phyloP scores from a whole-genome alignment of 106 monocot species.

The Platanthera zijinensis region DNA sequence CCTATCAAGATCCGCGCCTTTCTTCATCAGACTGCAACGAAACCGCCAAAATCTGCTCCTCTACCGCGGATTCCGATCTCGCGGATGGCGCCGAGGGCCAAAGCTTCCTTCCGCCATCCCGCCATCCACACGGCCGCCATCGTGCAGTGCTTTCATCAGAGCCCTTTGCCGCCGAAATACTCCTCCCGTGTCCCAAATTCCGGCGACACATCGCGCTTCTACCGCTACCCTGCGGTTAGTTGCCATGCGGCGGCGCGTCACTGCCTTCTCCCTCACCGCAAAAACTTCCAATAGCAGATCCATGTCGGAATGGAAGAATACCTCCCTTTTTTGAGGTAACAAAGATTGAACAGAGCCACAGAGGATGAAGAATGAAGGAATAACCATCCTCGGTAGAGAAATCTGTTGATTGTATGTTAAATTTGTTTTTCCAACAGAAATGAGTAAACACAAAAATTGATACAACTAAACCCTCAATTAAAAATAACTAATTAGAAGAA shows the following conservation, averaged over 20 bases:
- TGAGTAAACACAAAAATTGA: not conserved
- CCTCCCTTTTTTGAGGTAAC: not conserved
- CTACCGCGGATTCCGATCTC: not conserved
- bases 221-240: not conserved
- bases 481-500: no score
- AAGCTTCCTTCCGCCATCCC: not conserved
- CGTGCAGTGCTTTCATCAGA: not conserved
- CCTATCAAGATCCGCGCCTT: slow-evolving; percentile 70
- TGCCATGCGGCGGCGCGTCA: not conserved
- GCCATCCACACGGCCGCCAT: not conserved
- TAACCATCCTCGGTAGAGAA: not conserved
- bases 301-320: not conserved
- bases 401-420: not conserved
- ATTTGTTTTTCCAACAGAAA: not conserved
- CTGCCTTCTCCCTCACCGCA: not conserved
- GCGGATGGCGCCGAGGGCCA: not conserved
- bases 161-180: not conserved
- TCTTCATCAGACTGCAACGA: slow-evolving; percentile 22
- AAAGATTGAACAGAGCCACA: not conserved
- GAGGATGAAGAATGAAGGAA: not conserved
- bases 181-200: not conserved
- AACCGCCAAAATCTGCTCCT: not conserved
- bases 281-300: not conserved
- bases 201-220: not conserved
- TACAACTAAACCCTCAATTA: not conserved